Percentiles rank a stretch among this genome's conserved stretches.
phyloP scores from a whole-genome alignment of 176 grass and related monocot species.

The Triticum turgidum region DNA sequence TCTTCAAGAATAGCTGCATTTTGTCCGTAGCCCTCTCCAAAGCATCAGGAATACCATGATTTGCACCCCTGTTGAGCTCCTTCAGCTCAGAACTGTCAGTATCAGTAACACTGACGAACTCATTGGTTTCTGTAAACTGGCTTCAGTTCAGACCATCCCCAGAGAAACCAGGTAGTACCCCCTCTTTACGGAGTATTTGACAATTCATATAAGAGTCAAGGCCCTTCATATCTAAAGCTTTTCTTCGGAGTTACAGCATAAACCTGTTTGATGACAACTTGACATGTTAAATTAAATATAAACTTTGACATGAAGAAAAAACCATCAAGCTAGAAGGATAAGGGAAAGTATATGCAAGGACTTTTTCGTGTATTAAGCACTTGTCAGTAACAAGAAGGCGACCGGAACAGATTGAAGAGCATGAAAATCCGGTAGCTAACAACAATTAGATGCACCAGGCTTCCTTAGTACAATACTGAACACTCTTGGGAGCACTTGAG shows the following conservation, averaged over 20 bases:
- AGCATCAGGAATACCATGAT: constrained; percentile 33
- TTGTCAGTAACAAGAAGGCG: background rate
- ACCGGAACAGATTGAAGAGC: background rate
- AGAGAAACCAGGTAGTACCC: constrained; percentile 36
- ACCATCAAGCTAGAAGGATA: constrained; percentile 10
- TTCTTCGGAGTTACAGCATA: constrained; percentile 26
- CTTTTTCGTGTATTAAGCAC: background rate
- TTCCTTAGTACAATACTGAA: background rate
- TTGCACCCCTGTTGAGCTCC: constrained; percentile 49
- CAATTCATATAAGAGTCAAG: constrained; percentile 52
- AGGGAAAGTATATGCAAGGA: background rate
- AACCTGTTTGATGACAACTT: constrained; percentile 21
- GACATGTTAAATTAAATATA: background rate
- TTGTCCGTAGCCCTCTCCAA: constrained; percentile 40
- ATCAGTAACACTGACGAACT: constrained; percentile 52
- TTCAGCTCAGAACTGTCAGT: constrained; percentile 48
- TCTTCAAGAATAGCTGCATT: constrained; percentile 46
- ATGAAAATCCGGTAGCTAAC: background rate
- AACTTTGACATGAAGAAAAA: background rate
- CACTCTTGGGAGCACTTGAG: background rate
- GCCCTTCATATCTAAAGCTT: constrained; percentile 45
- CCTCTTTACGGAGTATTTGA: background rate
- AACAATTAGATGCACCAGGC: background rate
- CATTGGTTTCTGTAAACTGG: constrained; percentile 55
- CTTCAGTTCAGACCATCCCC: constrained; percentile 20